Evolutionary conservation across 2,329 filamentous ascomycete species (phyloP), one percentile per base, ranked within the genome.

Genomic region (Leptographium flavum): DNA sequence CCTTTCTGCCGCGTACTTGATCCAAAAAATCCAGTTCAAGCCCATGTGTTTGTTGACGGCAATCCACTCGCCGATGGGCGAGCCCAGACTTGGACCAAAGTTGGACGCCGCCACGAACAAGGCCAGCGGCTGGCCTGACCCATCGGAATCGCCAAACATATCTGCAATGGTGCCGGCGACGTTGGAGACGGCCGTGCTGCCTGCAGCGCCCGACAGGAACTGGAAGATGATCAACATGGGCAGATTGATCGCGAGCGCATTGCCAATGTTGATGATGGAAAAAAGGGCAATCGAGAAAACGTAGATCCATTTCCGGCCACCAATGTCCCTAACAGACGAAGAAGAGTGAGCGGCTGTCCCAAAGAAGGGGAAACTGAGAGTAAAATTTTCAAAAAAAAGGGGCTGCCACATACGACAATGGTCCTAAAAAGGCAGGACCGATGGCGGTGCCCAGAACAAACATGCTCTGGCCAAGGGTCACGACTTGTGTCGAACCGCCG

Each of bases 201-300:
- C 40, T 28, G 45, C 45, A 11, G 45, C 36, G 17, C 45, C 45
- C 17, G 36, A 40, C 19, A 47, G 45, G 41, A 47, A 47, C 37
- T 47, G 45, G 45, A 47, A 47, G 41, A 47, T 47, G 45, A 47
- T 41, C 22, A 47, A 31, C 45, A 47, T 47, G 22, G 45, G 41
- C 22, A 47, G 42, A 37, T 47, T 47, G 17, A 22, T 19, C 3
- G 45, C 45, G 10, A 47, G 41, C 9, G 45, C 45, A 10, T 28
- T 47, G 40, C 45, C 45, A 15, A 47, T 47, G 45, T 47, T 47
- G 30, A 47, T 36, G 17, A 47, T 22, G n/a, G 45, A 41, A 21
- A 31, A 47, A 13, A 47, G 36, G 25, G 21, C 6, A 25, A 47
- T 47, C 13, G 45, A 47, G 9, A 25, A 14, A 11, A 43, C 45